A percentile compares a stretch with the other conserved stretches of the same genome.
Evolutionary conservation across 1,139 yeast species (phyloP).

Genomic region (Saccharomyces hybrid): DNA sequence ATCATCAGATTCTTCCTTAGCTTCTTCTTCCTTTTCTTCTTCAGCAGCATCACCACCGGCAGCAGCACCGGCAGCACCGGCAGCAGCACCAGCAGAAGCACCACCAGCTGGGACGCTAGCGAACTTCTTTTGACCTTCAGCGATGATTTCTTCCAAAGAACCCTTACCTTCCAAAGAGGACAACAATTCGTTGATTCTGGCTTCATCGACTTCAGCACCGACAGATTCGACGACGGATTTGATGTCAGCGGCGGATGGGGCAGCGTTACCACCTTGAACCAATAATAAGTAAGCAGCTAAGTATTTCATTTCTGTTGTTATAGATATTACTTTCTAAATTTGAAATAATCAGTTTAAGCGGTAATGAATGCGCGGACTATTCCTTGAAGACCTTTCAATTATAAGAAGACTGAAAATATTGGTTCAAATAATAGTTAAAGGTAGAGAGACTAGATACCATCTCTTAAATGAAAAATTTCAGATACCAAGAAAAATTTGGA

Average conservation of each 20-base stretch:
- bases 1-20: slow-evolving; percentile 51
- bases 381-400: slow-evolving; percentile 25
- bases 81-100: slow-evolving; percentile 67
- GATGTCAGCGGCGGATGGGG: slow-evolving; percentile 93
- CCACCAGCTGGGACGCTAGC: slow-evolving; percentile 98
- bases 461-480: slow-evolving; percentile 4
- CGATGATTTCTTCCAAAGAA: slow-evolving; percentile 75
- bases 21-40: slow-evolving; percentile 50
- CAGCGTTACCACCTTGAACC: slow-evolving; percentile 75
- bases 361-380: slow-evolving; percentile 30
- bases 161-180: slow-evolving; percentile 92
- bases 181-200: slow-evolving; percentile 76
- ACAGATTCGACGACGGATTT: slow-evolving; percentile 83
- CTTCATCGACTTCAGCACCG: slow-evolving; percentile 91
- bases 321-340: slow-evolving; percentile 8
- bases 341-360: slow-evolving; percentile 35
- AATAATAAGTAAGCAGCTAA: slow-evolving; percentile 87
- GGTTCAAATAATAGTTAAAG: neutral
- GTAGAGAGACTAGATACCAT: neutral
- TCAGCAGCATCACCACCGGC: slow-evolving; percentile 64
- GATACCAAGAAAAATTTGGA: neutral
- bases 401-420: neutral
- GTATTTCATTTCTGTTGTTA: slow-evolving; percentile 64
- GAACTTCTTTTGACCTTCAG: slow-evolving; percentile 92
- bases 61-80: slow-evolving; percentile 62